These are phyloP conservation scores for Kazachstania africana DNA, from an alignment of 805 yeast species.

Conservation along the genomic window DNA sequence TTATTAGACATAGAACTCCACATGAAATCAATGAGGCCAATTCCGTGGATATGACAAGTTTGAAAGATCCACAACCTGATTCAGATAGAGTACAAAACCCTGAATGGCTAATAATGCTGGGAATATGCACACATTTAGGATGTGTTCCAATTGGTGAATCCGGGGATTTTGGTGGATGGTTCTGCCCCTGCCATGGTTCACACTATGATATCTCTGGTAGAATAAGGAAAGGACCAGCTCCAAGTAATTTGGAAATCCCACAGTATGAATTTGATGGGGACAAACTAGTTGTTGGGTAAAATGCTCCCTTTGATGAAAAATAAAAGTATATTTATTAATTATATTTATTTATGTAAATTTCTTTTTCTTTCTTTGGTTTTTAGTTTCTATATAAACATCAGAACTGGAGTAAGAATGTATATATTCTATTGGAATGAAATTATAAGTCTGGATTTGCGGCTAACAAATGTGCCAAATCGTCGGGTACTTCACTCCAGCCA, in stretches of 20 bases:
- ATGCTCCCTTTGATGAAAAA: not conserved
- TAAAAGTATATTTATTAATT: not conserved
- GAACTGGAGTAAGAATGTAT: too few relatives aligned
- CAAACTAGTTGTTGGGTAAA: conserved; percentile 78
- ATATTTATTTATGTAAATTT: conserved; percentile 1
- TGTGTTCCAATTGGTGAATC: conserved; percentile 99
- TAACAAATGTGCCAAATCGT: conserved; percentile 21
- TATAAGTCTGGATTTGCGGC: conserved; percentile 9
- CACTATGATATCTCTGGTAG: conserved; percentile 99
- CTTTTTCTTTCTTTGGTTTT: conserved; percentile 1
- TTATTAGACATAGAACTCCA: conserved; percentile 95
- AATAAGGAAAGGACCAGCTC: conserved; percentile 99
- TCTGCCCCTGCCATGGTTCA: conserved; percentile 99
- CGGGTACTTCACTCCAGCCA: conserved; percentile 26
- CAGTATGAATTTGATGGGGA: conserved; percentile 78
- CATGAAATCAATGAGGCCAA: conserved; percentile 93
- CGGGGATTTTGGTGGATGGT: conserved; percentile 99
- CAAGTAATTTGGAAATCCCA: conserved; percentile 95
- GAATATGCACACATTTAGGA: conserved; percentile 99
- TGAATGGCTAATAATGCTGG: conserved; percentile 97
- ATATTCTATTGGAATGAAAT: too few relatives aligned
- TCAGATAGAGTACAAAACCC: conserved; percentile 91
- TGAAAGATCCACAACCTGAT: conserved; percentile 94
- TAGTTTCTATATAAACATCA: conserved; percentile 2
- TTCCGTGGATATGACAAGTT: conserved; percentile 54